phyloP scores from a whole-genome alignment of 805 yeast species.

The Cyberlindnera meyerae region DNA sequence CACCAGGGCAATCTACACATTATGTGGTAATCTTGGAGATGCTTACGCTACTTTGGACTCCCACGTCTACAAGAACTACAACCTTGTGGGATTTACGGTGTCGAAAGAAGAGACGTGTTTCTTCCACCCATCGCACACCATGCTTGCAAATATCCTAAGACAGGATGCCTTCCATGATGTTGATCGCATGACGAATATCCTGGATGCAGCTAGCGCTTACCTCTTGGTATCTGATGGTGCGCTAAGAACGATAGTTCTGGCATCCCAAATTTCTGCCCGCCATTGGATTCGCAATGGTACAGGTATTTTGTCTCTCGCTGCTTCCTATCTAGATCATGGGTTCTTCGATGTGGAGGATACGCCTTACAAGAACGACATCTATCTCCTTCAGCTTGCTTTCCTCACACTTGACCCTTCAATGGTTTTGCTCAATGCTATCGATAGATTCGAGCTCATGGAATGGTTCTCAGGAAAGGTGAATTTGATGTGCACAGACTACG shows the following conservation, averaged over 20 bases:
- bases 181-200: background rate
- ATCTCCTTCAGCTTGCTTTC: slow-evolving; percentile 57
- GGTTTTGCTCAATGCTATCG: slow-evolving; percentile 54
- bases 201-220: slow-evolving; percentile 32
- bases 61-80: slow-evolving; percentile 22
- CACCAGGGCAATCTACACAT: slow-evolving; percentile 1
- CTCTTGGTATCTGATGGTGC: slow-evolving; percentile 50
- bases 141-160: slow-evolving; percentile 36
- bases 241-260: slow-evolving; percentile 54
- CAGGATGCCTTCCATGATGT: background rate
- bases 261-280: slow-evolving; percentile 56
- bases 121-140: slow-evolving; percentile 54
- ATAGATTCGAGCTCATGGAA: slow-evolving; percentile 52
- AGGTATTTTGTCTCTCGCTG: slow-evolving; percentile 45
- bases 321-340: slow-evolving; percentile 38
- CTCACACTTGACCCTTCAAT: slow-evolving; percentile 45
- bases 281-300: slow-evolving; percentile 75
- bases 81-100: slow-evolving; percentile 34
- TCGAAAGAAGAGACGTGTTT: slow-evolving; percentile 50
- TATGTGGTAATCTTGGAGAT: slow-evolving; percentile 1
- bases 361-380: slow-evolving; percentile 71
- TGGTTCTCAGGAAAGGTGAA: slow-evolving; percentile 40
- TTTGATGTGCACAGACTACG: slow-evolving; percentile 40
- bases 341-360: slow-evolving; percentile 33
- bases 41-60: slow-evolving; percentile 3